Conservation (phyloP, 208 protist species). For the Acanthamoeba healyi region DNA sequence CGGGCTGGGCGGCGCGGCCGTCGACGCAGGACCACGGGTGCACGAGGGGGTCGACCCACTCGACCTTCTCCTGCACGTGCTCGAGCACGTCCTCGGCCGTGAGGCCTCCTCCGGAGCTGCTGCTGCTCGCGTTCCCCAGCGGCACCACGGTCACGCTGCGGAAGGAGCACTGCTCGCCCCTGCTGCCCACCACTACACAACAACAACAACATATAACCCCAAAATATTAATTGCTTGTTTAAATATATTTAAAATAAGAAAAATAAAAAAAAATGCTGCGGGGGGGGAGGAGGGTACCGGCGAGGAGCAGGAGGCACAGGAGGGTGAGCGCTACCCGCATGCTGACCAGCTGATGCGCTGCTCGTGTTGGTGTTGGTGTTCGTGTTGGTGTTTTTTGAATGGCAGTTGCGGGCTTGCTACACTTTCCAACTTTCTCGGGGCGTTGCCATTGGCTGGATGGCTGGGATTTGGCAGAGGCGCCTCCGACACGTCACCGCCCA, state of each 20-base stretch:
- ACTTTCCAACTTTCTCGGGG: no score
- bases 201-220: background rate
- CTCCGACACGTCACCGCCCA: no score
- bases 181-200: background rate
- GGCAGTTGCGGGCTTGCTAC: background rate
- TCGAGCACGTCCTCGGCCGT: background rate
- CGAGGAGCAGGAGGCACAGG: background rate
- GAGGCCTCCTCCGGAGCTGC: background rate
- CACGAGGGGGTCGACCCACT: background rate
- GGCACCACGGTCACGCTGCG: background rate
- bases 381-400: no score
- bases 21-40: slow-evolving; percentile 13
- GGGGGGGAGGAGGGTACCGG: no score
- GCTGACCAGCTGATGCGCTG: no score
- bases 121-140: background rate
- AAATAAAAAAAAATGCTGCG: background rate
- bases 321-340: background rate
- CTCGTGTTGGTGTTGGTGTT: no score
- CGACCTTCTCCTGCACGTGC: background rate
- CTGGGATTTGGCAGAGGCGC: background rate
- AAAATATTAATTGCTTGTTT: background rate
- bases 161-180: background rate
- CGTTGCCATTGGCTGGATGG: background rate
- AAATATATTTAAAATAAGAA: background rate
- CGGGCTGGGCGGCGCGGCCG: background rate